These are phyloP conservation scores for Aspergillus affinis DNA, from an alignment of 495 filamentous ascomycete species.

Conservation along the genomic window DNA sequence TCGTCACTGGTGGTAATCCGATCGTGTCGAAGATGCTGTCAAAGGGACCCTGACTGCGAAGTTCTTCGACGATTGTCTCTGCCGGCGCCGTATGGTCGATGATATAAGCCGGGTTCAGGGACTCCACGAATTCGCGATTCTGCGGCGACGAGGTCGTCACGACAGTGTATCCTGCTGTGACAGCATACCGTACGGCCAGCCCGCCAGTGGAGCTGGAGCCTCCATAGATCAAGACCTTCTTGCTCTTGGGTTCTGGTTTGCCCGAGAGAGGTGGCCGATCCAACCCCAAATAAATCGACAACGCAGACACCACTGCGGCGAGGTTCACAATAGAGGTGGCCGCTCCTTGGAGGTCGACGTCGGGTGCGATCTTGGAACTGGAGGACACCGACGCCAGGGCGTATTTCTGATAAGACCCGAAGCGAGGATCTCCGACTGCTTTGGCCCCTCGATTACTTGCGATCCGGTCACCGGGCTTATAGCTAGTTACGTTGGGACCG, in stretches of 20 bases:
- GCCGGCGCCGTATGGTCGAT: conserved; percentile 3
- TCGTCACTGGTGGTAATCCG: neutral
- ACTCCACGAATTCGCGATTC: conserved; percentile 29
- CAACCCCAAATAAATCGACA: conserved; percentile 22
- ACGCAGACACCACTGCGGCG: conserved; percentile 17
- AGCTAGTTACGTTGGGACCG: conserved; percentile 17
- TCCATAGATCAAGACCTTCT: conserved; percentile 33
- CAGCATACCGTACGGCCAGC: conserved; percentile 27
- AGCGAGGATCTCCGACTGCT: conserved; percentile 15
- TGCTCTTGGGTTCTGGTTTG: conserved; percentile 13
- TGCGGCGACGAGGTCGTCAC: conserved; percentile 33
- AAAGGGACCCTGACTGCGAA: conserved; percentile 4
- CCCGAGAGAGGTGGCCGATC: conserved; percentile 6
- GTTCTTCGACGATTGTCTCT: neutral
- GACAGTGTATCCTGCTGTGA: conserved; percentile 29
- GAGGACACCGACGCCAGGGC: conserved; percentile 19
- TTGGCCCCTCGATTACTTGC: conserved; percentile 8
- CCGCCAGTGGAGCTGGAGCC: conserved; percentile 28
- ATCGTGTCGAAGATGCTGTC: conserved; percentile 6
- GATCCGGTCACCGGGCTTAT: conserved; percentile 26
- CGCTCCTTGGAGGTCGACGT: conserved; percentile 4
- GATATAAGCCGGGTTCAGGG: conserved; percentile 13
- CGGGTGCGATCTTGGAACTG: conserved; percentile 7
- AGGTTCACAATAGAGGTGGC: conserved; percentile 7
- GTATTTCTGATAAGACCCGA: conserved; percentile 33